Base-by-base conservation (phyloP, 2,329 filamentous ascomycete species). In the Dendryphion nanum region DNA sequence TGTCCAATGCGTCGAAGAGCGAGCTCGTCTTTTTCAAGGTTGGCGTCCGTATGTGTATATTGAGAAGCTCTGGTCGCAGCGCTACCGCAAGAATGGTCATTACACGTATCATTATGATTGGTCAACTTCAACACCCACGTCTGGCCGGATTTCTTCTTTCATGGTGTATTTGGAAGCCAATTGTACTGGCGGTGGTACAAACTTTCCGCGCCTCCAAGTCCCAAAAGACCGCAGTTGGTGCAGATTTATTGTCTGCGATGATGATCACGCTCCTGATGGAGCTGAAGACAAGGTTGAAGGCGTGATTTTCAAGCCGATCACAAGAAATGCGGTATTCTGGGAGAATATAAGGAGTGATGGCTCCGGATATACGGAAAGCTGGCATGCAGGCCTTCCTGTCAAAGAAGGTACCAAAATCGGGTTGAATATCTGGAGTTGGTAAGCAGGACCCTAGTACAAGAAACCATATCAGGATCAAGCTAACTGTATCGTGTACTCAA, bases 341-440 rank as follows among this genome's bases (percentile, higher is more conserved):
- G 74, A 77, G 63, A 83, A 83, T 57, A 66, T 82, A 40, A 65
- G 73, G 26, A 44, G 64, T 0, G 75, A 81, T 58, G 78, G 79
- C 2, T 68, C 63, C 16, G 78, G 77, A 10, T 79, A 78, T 51
- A 66, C 70, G 40, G 77, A 82, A 60, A 78, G 75, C 20, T 78
- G 78, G 69, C 79, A 83, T 69, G 77, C 78, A 30, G 78, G 77
- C 4, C 64, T 81, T 52, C 78, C 79, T 6, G 78, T 83, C 0
- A 60, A 62, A 33, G 67, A 59, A 28, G 79, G 79, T 2, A 68
- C 63, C 24, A 82, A 83, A 65, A 70, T 82, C 40, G 79, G 79
- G 0, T 58, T 82, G 61, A 82, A 83, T 62, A 79, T 83, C 44
- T 83, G 79, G 79, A 81, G 75, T 59, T 82, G 78, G 78, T 76